phyloP scores from a whole-genome alignment of 1,284 basidiomycete genomes.

The Pseudozyma thailandica region DNA sequence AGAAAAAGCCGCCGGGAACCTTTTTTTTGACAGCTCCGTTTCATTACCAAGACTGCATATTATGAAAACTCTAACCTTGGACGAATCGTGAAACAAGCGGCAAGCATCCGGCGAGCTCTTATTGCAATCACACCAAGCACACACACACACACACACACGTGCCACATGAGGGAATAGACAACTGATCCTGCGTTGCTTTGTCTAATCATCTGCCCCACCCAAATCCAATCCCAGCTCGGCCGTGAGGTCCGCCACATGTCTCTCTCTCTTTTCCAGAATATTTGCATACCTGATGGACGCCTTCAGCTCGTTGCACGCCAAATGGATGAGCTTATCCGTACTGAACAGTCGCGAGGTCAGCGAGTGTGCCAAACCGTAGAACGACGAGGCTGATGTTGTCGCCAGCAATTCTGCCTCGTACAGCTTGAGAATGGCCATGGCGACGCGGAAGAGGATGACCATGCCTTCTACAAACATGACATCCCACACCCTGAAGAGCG shows the following conservation, averaged over 20 bases:
- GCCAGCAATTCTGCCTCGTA: conserved; percentile 84
- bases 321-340: conserved; percentile 80
- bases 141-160: too few relatives aligned
- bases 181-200: too few relatives aligned
- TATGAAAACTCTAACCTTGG: too few relatives aligned
- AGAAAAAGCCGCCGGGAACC: too few relatives aligned
- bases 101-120: too few relatives aligned
- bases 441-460: conserved; percentile 85
- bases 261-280: conserved; percentile 75
- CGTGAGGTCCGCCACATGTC: conserved; percentile 69
- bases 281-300: conserved; percentile 76
- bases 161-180: too few relatives aligned
- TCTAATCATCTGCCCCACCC: neutral
- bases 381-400: conserved; percentile 82
- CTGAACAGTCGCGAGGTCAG: conserved; percentile 91
- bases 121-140: too few relatives aligned
- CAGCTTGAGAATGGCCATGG: conserved; percentile 83
- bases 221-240: conserved; percentile 25
- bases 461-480: conserved; percentile 93
- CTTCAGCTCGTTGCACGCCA: conserved; percentile 74
- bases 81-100: too few relatives aligned
- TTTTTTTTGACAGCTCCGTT: too few relatives aligned
- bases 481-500: conserved; percentile 73
- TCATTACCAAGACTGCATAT: too few relatives aligned
- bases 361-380: conserved; percentile 86